Base-by-base conservation (phyloP, 2,329 filamentous ascomycete species). In the Aspergillus nomiae region DNA sequence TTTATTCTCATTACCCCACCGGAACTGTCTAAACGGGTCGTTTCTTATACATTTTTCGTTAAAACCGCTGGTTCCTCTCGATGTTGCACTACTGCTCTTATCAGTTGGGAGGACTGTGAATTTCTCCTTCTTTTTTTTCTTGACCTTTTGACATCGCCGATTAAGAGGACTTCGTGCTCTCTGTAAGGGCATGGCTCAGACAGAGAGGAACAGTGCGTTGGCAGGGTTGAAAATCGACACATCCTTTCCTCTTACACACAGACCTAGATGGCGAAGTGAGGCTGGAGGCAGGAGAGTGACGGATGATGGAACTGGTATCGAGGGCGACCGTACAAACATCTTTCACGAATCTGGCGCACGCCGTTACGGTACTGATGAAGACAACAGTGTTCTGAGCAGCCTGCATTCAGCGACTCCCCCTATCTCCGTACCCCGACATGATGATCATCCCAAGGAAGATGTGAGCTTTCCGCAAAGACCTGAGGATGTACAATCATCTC, bases 381-480 rank as follows among this genome's bases (percentile, higher is more conserved):
- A 77, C 68, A 72, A 67, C 70, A 76, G 74, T 74, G 70, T 74
- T 58, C 70, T 78, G 67, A 77, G 67, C 66, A 74, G 76, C 65
- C 69, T 78, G 58, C 77, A 79, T 72, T 78, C 77, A 65, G 74
- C 72, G 53, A 81, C 80, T 45, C 78, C 78, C 63, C 80, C 80
- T 36, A 80, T 82, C 58, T 75, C 77, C 56, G 81, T 82, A n/a
- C 80, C 80, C 53, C 76, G 78, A 60, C 65, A 72, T 56, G 75
- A 76, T 66, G 76, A 79, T 45, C 65, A 68, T 21, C 28, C 64
- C 4, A 65, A 65, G 51, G 69, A 76, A 45, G 69, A 75, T 57
- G 64, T 72, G 45, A 71, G 67, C 48, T 79, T 72, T 46, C 75
- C 75, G 19, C 74, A 78, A 62, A 75, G 77, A 57, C 76, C 77